Evolutionary conservation across 371 early-diverging fungal genomes (phyloP), one percentile per base, ranked within the genome.

Genomic region (Zychaea mexicana): DNA sequence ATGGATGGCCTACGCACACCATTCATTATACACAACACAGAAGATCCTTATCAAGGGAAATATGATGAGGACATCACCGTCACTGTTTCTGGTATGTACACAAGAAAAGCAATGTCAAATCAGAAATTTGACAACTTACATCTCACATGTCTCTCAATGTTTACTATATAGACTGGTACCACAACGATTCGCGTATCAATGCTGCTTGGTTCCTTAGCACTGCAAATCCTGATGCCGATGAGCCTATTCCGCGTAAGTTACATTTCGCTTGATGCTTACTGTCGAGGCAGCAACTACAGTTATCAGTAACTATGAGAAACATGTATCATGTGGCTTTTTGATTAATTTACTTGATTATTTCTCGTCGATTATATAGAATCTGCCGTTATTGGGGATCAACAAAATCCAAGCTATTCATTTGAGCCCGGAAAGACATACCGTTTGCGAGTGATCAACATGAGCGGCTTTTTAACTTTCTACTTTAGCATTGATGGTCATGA

Each of bases 1-100:
- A 85, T 91, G 56, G 93, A 94, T 55, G 95, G 94, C 3, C 73
- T 94, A 2, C 84, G 89, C 31, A 82, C 85, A 3, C 86, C 95
- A 2, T 63, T 94, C 24, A 82, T 93, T 60, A 71, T 94, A 54
- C 79, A 87, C 58, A 80, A 85, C 49, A 33, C 59, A 10, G 32
- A 64, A 12, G 89, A 89, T 38, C 71, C 83, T 8, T 83, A 83
- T 49, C 22, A 49, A 49, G 49, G 13, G 24, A 59, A 73, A 13
- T 91, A 91, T 61, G 90, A 91, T 57, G 80, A 80, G 28, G 94
- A 94, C 49, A 73, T 81, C 56, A 77, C 79, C 38, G 57, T 93
- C 36, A 74, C 81, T 10, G 54, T 90, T 42, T 69, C 84, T 63
- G 73, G 76, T 73, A 70, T 26, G 56, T 28, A 6, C 0, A 42